Evolutionary conservation across 768 basidiomycete species (phyloP), one percentile per base, ranked within the genome.

Genomic region (Calocera cornea): DNA sequence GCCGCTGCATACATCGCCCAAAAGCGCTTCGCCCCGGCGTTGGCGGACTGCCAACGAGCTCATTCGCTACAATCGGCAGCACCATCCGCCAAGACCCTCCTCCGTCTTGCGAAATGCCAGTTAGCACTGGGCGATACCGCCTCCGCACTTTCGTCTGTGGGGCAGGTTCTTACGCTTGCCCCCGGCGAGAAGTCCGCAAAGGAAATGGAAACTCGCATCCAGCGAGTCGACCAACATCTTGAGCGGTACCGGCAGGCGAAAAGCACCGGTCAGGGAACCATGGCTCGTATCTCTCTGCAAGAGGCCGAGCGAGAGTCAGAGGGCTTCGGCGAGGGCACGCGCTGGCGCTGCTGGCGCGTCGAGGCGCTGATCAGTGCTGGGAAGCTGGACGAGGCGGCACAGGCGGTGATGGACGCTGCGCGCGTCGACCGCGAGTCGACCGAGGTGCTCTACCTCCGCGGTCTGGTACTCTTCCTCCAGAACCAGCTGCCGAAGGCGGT

Each of bases 1-100:
- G 92, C 92, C 0, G 92, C 92, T 0, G 87, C 91, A 1, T 84
- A 87, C 74, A 94, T 95, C 84, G 84, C 86, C 0, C 74, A 89
- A 64, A 92, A 92, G 74, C 84, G 84, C 36, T 94, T 88, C 80
- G 81, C 84, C 34, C 77, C 79, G 0, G 92, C 92, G 0, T 79
- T 93, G 19, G 82, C 81, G 40, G 92, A 95, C 73, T 93, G 90
- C 72, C 90, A 90, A 74, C 80, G 80, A 38, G 92, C 91, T 2
- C 81, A 83, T 0, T 76, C 83, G 0, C 78, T 92, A 3, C 89
- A 92, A 76, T 75, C 85, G 8, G 74, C 70, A 8, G 72, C 78
- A 14, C 88, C 88, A 7, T 84, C 87, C 2, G 70, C 85, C 0
- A 94, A 94, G 75, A 92, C 91, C 11, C 83, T 94, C 63, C 79